Evolutionary conservation across 805 yeast genomes (phyloP).

Genomic region (Lipomyces chichibuensis): DNA sequence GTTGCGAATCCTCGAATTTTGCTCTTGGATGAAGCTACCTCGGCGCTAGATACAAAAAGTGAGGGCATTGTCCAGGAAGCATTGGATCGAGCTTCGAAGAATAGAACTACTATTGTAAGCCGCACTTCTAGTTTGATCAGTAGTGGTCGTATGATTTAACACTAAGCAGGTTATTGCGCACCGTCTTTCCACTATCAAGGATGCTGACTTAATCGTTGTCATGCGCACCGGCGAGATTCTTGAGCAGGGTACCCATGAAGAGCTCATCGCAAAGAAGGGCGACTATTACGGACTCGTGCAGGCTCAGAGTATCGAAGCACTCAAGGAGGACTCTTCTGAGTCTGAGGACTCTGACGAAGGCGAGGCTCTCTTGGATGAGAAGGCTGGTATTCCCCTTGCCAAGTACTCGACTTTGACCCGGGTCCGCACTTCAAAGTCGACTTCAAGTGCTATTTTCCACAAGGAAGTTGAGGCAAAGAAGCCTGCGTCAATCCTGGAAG

Average conservation of each 20-base stretch:
- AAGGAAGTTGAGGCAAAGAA: slow-evolving; percentile 8
- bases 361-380: slow-evolving; percentile 19
- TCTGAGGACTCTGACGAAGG: slow-evolving; percentile 23
- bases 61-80: slow-evolving; percentile 64
- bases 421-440: slow-evolving; percentile 15
- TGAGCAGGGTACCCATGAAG: slow-evolving; percentile 51
- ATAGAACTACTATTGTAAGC: slow-evolving; percentile 58
- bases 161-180: slow-evolving; percentile 76
- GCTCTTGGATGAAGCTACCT: slow-evolving; percentile 67
- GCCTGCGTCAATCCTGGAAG: slow-evolving; percentile 15
- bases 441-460: background rate
- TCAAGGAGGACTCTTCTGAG: slow-evolving; percentile 12
- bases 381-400: slow-evolving; percentile 20
- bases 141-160: background rate
- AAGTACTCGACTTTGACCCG: slow-evolving; percentile 16
- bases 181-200: slow-evolving; percentile 79
- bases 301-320: slow-evolving; percentile 42
- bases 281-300: slow-evolving; percentile 44
- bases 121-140: background rate
- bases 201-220: slow-evolving; percentile 60
- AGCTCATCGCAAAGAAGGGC: slow-evolving; percentile 43
- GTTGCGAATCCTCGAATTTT: slow-evolving; percentile 58
- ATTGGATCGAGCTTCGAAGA: slow-evolving; percentile 43
- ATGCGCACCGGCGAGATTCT: slow-evolving; percentile 55
- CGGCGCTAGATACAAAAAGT: slow-evolving; percentile 66